These are phyloP conservation scores for Heteromeles arbutifolia DNA, from an alignment of 306 rosid genomes.

Conservation along the genomic window DNA sequence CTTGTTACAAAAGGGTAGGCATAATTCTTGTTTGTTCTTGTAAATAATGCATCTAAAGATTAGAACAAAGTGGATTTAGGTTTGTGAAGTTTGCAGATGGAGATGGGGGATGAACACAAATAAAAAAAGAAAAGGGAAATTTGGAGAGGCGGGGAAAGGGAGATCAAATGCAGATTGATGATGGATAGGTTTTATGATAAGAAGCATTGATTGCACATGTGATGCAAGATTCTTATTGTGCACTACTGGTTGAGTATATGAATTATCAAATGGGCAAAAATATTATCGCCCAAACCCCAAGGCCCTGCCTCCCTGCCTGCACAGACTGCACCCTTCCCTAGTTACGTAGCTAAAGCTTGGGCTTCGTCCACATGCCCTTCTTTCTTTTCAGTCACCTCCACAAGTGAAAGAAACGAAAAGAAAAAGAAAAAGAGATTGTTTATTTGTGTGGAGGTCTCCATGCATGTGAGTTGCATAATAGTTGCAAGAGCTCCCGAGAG, in stretches of 20 bases:
- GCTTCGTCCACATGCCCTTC: background rate
- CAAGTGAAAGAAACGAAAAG: background rate
- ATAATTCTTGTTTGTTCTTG: too few relatives aligned
- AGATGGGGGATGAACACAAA: too few relatives aligned
- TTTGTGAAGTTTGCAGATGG: too few relatives aligned
- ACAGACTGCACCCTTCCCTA: background rate
- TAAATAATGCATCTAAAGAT: too few relatives aligned
- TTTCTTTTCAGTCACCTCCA: background rate
- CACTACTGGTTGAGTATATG: background rate
- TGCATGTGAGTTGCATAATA: background rate
- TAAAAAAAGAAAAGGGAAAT: background rate
- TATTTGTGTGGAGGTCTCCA: background rate
- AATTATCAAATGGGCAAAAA: background rate
- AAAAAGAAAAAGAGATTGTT: background rate
- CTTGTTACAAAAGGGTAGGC: too few relatives aligned
- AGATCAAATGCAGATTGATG: background rate
- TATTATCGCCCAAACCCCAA: constrained; percentile 1
- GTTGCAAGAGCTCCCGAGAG: background rate
- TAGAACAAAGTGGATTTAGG: too few relatives aligned
- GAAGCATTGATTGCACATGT: constrained; percentile 28
- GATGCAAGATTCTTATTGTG: constrained; percentile 16
- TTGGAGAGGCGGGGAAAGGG: background rate
- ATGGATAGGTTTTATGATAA: constrained; percentile 8
- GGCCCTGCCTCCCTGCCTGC: background rate
- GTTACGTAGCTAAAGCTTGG: background rate